A percentile compares a stretch with the other conserved stretches of the same genome.
Conservation (phyloP, 192 early-diverging fungal species). For the Coemansia sp. region DNA sequence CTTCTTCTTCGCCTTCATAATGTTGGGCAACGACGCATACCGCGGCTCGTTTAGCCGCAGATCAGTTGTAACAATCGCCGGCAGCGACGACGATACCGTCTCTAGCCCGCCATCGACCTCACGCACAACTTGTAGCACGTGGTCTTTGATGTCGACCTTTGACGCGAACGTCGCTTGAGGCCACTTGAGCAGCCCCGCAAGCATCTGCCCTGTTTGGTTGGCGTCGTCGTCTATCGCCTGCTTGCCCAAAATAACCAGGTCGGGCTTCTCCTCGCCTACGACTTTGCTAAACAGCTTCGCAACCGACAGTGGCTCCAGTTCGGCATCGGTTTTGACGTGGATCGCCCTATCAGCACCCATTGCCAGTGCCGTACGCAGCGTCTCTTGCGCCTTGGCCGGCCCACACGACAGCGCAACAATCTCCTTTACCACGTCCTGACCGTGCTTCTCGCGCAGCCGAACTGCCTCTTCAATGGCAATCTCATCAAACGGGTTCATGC, state of each 20-base stretch:
- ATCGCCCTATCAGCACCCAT: slow-evolving; percentile 97
- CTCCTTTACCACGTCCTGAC: slow-evolving; percentile 62
- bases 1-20: slow-evolving; percentile 99
- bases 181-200: slow-evolving; percentile 92
- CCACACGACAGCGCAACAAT: slow-evolving; percentile 90
- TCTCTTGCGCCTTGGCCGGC: slow-evolving; percentile 84
- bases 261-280: slow-evolving; percentile 85
- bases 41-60: slow-evolving; percentile 94
- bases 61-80: slow-evolving; percentile 94
- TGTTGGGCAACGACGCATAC: slow-evolving; percentile 87
- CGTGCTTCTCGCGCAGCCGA: slow-evolving; percentile 82
- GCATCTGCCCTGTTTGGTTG: slow-evolving; percentile 98
- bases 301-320: slow-evolving; percentile 82
- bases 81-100: slow-evolving; percentile 76
- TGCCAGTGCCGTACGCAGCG: slow-evolving; percentile 91
- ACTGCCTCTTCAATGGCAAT: slow-evolving; percentile 98
- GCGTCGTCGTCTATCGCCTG: slow-evolving; percentile 99
- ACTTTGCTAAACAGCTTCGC: slow-evolving; percentile 92
- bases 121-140: slow-evolving; percentile 76
- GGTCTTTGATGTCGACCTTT: slow-evolving; percentile 78
- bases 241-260: slow-evolving; percentile 94
- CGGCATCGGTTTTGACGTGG: slow-evolving; percentile 82
- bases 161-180: slow-evolving; percentile 97
- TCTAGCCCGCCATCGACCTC: slow-evolving; percentile 99
- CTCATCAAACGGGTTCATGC: slow-evolving; percentile 99